These are phyloP conservation scores for Opeltia flavorubescens DNA, from an alignment of 495 filamentous ascomycete species.

Conservation along the genomic window DNA sequence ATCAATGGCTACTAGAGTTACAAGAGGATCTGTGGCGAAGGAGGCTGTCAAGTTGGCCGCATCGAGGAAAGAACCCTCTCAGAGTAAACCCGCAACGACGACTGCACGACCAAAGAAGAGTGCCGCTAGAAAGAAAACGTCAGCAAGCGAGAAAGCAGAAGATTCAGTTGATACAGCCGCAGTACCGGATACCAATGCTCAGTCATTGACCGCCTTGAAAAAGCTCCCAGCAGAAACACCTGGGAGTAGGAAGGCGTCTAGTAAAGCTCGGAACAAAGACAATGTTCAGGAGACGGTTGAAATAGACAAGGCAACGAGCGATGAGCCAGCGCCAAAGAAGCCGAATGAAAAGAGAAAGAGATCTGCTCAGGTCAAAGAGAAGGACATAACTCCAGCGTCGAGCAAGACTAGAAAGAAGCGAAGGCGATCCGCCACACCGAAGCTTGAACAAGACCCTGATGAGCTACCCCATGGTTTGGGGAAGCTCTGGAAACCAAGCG, in stretches of 20 bases:
- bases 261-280: no score
- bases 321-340: background rate
- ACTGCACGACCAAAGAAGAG: background rate
- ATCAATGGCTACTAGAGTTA: slow-evolving; percentile 14
- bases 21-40: slow-evolving; percentile 16
- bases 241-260: no score
- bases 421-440: slow-evolving; percentile 6
- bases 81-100: slow-evolving; percentile 3
- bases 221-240: background rate
- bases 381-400: background rate
- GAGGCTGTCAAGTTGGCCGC: slow-evolving; percentile 9
- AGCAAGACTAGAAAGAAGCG: slow-evolving; percentile 14
- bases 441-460: slow-evolving; percentile 9
- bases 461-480: slow-evolving; percentile 35
- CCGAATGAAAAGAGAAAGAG: background rate
- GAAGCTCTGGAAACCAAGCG: background rate
- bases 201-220: background rate
- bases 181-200: no score
- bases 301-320: no score
- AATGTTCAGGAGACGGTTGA: no score
- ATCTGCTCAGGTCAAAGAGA: background rate
- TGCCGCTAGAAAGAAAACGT: slow-evolving; percentile 3
- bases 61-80: slow-evolving; percentile 1
- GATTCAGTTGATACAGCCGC: no score
- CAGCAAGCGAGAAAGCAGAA: slow-evolving; percentile 1